Evolutionary conservation across 2,329 filamentous ascomycete genomes (phyloP).

Genomic region (Blastomyces parvus): DNA sequence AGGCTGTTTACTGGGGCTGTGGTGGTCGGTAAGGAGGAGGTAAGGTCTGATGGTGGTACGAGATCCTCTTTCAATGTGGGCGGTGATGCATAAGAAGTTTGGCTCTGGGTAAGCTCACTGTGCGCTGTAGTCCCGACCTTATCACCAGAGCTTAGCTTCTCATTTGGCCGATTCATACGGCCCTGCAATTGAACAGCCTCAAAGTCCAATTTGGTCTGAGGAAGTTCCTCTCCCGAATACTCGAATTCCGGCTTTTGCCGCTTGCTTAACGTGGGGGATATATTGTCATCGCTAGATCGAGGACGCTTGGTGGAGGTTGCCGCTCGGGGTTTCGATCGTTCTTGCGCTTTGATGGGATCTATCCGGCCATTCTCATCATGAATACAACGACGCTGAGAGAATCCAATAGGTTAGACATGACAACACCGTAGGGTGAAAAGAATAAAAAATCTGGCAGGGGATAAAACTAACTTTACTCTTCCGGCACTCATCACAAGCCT

Average conservation of each 20-base stretch:
- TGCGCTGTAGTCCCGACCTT: neutral
- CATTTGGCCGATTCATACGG: neutral
- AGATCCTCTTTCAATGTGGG: constrained; percentile 29
- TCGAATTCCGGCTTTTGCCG: constrained; percentile 30
- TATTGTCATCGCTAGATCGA: constrained; percentile 35
- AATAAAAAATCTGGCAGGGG: neutral
- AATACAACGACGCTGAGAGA: constrained; percentile 51
- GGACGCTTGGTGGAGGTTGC: constrained; percentile 48
- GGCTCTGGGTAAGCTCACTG: constrained; percentile 19
- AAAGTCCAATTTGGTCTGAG: neutral
- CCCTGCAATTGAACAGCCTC: neutral
- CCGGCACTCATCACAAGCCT: constrained; percentile 57
- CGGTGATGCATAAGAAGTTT: constrained; percentile 30
- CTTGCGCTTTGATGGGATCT: constrained; percentile 54
- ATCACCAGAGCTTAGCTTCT: constrained; percentile 11
- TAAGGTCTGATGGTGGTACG: constrained; percentile 20
- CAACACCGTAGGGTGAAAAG: constrained; percentile 18
- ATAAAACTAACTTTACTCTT: constrained; percentile 52
- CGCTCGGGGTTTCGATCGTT: constrained; percentile 51
- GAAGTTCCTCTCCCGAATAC: constrained; percentile 16
- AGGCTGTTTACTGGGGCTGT: constrained; percentile 30
- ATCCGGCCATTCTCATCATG: constrained; percentile 56
- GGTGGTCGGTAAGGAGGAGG: constrained; percentile 20
- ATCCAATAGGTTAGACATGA: constrained; percentile 12
- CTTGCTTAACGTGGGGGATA: constrained; percentile 21